Evolutionary conservation across 805 yeast species (phyloP), one percentile per base, ranked within the genome.

Genomic region (Saccharomyces jurei): DNA sequence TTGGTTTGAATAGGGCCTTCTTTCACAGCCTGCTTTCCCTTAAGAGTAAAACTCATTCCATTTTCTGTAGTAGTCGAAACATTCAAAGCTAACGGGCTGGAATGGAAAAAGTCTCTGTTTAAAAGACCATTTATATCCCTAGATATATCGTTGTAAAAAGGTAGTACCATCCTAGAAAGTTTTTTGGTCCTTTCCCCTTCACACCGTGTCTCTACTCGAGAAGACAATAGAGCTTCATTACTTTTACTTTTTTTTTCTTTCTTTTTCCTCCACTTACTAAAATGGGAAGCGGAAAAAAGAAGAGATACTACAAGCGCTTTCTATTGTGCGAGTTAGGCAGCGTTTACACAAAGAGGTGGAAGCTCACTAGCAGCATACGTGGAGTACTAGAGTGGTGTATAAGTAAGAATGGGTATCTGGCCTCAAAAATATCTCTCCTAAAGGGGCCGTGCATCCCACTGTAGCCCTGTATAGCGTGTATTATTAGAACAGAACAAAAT

Each of bases 11-110:
- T 83, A 65, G 95, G 77, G 71, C 87, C 84, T 70, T 84, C 88
- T 76, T 82, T 83, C 67, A 83, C 81, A 67, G 85, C 80, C 60
- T 84, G 79, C 78, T 89, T 90, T 73, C 96, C 97, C 80, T 89
- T 89, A 71, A 89, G 88, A 68, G 94, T 81, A 83, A 94, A 94
- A 58, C 89, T 81, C 56, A 92, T 97, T 67, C 97, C 97, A 74
- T 90, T 92, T 73, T 97, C 96, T 66, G 99, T 96, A 62, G 81
- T 81, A 63, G 98, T 86, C 80, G 88, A 87, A 68, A 92, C 83
- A 70, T 89, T 96, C 63, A 94, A 81, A 56, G 94, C 76, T 63
- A 94, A 94, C 60, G 94, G 88, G 61, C 92, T 77, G 64, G 81
- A 77, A 80, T 94, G 98, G 86, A 80, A 94, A 84, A 90, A 94